These are phyloP conservation scores for Graphilbum sp. DNA, from an alignment of 2,329 filamentous ascomycete genomes.

Conservation along the genomic window DNA sequence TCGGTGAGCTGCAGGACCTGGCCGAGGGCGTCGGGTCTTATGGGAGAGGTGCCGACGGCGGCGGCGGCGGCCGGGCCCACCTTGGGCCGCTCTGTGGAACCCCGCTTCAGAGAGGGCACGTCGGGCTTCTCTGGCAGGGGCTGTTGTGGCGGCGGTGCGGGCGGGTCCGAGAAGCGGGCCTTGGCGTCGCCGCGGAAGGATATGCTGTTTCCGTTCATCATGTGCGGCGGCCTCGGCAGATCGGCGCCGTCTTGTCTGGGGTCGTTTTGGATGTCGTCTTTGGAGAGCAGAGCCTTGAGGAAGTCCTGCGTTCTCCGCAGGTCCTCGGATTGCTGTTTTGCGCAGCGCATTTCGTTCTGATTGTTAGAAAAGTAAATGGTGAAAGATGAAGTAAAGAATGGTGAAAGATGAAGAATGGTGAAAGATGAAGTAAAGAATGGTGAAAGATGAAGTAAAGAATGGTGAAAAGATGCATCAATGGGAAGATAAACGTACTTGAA, in stretches of 20 bases:
- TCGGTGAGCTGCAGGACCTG: constrained; percentile 78
- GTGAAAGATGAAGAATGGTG: no score
- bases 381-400: no score
- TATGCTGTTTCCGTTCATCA: constrained; percentile 33
- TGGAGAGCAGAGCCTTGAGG: constrained; percentile 57
- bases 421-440: no score
- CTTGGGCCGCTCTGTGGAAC: constrained; percentile 60
- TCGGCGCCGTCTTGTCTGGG: constrained; percentile 35
- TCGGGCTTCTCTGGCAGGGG: constrained; percentile 89
- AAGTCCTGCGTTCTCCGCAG: constrained; percentile 70
- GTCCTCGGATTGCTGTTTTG: constrained; percentile 75
- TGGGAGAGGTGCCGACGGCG: constrained; percentile 34
- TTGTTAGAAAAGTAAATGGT: no score
- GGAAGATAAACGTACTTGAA: constrained; percentile 59
- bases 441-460: no score
- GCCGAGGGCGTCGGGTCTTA: constrained; percentile 42
- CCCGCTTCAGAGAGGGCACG: constrained; percentile 55
- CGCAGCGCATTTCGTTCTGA: constrained; percentile 78
- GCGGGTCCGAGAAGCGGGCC: constrained; percentile 78
- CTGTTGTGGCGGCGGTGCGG: constrained; percentile 83
- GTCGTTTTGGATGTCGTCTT: constrained; percentile 46
- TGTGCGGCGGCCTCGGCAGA: constrained; percentile 18
- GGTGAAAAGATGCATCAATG: no score
- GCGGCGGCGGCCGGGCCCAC: constrained; percentile 26
- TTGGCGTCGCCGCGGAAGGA: constrained; percentile 58